These are phyloP conservation scores for Metarhizium brunneum DNA, from an alignment of 2,329 filamentous ascomycete genomes.

Conservation along the genomic window DNA sequence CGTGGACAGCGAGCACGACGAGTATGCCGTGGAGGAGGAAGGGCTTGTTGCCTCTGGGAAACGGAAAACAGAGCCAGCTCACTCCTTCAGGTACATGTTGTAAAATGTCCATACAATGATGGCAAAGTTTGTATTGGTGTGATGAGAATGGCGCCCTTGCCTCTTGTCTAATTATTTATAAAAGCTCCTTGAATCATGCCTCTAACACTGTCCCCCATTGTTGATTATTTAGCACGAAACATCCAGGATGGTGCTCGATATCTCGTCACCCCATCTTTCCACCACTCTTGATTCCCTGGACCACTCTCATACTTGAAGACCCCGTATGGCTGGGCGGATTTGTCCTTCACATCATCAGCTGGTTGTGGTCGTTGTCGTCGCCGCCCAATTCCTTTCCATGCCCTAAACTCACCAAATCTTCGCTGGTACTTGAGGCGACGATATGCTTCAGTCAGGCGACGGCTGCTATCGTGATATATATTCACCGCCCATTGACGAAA, in stretches of 20 bases:
- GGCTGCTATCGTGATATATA: conserved; percentile 16
- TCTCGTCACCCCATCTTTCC: conserved; percentile 23
- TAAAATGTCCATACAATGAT: conserved; percentile 13
- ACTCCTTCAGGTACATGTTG: conserved; percentile 38
- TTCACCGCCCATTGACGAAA: conserved; percentile 20
- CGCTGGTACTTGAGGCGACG: conserved; percentile 18
- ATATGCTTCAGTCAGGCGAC: conserved; percentile 16
- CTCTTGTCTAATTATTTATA: neutral
- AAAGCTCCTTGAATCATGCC: neutral
- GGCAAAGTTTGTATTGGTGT: neutral
- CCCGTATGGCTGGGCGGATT: conserved; percentile 13
- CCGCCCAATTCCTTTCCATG: conserved; percentile 19
- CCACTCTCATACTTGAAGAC: conserved; percentile 16
- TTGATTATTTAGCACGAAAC: neutral
- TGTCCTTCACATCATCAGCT: conserved; percentile 15
- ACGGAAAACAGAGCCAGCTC: conserved; percentile 11
- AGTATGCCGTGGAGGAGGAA: conserved; percentile 26
- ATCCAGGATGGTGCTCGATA: conserved; percentile 13
- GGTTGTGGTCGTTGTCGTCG: conserved; percentile 15
- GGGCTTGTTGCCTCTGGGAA: conserved; percentile 26
- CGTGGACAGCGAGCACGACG: conserved; percentile 12
- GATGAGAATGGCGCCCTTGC: neutral
- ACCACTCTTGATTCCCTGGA: conserved; percentile 22
- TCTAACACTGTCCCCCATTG: neutral
- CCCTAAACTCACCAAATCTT: conserved; percentile 3